Percentiles rank a stretch among this genome's conserved stretches.
Conservation (phyloP, 352 stramenopile genomes). For the Pythium diclinum region DNA sequence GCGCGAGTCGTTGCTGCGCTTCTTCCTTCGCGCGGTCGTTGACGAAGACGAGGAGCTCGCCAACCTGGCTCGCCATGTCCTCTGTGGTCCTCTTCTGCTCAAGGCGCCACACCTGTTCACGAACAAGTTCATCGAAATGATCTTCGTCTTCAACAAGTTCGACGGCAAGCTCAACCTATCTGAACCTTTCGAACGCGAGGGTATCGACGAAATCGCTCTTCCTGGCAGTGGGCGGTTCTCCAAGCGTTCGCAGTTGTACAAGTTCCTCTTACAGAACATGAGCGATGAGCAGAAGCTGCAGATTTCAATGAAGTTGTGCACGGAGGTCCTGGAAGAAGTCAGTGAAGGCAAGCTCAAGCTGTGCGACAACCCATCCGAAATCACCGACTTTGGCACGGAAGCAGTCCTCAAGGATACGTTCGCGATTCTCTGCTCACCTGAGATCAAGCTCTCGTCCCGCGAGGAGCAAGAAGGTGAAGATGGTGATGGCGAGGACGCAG, state of each 20-base stretch:
- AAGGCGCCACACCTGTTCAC: constrained; percentile 94
- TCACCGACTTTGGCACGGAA: constrained; percentile 85
- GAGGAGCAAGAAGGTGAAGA: constrained; percentile 53
- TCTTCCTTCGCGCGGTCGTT: constrained; percentile 93
- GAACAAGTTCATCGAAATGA: constrained; percentile 96
- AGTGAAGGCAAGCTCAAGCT: constrained; percentile 74
- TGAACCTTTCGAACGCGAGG: constrained; percentile 62
- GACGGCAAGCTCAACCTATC: constrained; percentile 60
- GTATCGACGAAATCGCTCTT: constrained; percentile 58
- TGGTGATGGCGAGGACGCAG: constrained; percentile 48
- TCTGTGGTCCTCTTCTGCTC: constrained; percentile 87
- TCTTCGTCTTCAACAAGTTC: constrained; percentile 95
- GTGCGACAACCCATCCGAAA: constrained; percentile 69
- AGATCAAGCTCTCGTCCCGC: constrained; percentile 81
- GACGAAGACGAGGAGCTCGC: constrained; percentile 93
- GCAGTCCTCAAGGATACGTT: constrained; percentile 85
- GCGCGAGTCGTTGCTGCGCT: constrained; percentile 93
- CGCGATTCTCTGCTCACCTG: constrained; percentile 80
- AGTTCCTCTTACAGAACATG: constrained; percentile 93
- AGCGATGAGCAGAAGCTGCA: constrained; percentile 95
- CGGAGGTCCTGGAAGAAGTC: constrained; percentile 91
- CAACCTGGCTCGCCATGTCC: constrained; percentile 90
- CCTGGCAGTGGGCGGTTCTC: constrained; percentile 51
- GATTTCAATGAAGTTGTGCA: constrained; percentile 94
- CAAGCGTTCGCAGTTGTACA: constrained; percentile 90